A percentile compares a stretch with the other conserved stretches of the same genome.
Conservation (phyloP, 2,329 filamentous ascomycete species). For the Aspergillus versicolor region DNA sequence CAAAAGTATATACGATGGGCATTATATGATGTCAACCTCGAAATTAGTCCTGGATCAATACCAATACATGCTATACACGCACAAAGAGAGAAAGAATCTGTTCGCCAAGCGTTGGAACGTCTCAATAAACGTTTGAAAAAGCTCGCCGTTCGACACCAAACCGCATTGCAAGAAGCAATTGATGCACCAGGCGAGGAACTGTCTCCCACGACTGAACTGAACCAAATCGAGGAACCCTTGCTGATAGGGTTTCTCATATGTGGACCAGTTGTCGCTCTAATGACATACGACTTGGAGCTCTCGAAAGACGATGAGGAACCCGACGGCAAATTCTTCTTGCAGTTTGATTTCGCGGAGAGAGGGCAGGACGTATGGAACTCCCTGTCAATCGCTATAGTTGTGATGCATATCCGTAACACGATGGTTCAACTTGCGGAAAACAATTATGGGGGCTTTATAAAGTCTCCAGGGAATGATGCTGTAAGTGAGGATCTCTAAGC, state of each 20-base stretch:
- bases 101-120: conserved; percentile 41
- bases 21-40: conserved; percentile 48
- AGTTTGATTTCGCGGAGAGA: conserved; percentile 54
- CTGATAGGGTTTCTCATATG: conserved; percentile 57
- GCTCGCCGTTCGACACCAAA: conserved; percentile 45
- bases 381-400: conserved; percentile 56
- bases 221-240: conserved; percentile 39
- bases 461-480: neutral
- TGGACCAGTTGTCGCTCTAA: conserved; percentile 52
- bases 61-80: conserved; percentile 50
- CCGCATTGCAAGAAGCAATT: conserved; percentile 19
- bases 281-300: conserved; percentile 50
- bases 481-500: conserved; percentile 19
- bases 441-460: conserved; percentile 19
- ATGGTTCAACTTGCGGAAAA: conserved; percentile 47
- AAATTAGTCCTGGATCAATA: conserved; percentile 32
- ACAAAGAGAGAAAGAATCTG: conserved; percentile 39
- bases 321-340: conserved; percentile 43
- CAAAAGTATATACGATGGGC: conserved; percentile 56
- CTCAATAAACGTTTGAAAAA: conserved; percentile 45
- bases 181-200: too few relatives aligned
- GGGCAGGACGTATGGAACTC: conserved; percentile 62
- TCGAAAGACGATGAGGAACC: conserved; percentile 18
- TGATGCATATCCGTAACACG: conserved; percentile 54
- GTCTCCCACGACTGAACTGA: conserved; percentile 11